These are phyloP conservation scores for Beauveria asiatica DNA, from an alignment of 2,329 filamentous ascomycete genomes.

Conservation along the genomic window DNA sequence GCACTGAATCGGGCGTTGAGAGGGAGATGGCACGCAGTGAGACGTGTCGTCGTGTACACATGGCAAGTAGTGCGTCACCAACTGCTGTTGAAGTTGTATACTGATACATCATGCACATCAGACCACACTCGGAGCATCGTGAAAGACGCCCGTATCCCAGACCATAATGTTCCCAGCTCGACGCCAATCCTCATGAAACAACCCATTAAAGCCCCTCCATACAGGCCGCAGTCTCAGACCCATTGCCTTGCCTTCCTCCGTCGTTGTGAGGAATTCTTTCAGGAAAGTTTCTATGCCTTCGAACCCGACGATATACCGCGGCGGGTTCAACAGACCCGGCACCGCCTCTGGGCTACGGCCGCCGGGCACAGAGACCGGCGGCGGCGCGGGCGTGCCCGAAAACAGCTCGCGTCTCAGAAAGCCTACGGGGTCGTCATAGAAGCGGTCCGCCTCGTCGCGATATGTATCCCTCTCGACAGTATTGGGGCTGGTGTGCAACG, in stretches of 20 bases:
- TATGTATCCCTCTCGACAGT: slow-evolving; percentile 58
- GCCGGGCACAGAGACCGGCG: neutral
- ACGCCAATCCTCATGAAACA: slow-evolving; percentile 54
- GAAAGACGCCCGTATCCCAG: slow-evolving; percentile 42
- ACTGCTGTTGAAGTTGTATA: neutral
- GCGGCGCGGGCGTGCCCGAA: neutral
- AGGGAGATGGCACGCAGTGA: too few species aligned
- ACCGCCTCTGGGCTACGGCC: neutral
- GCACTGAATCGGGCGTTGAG: too few species aligned
- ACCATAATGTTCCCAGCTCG: slow-evolving; percentile 49
- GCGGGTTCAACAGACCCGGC: slow-evolving; percentile 24
- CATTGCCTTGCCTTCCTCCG: slow-evolving; percentile 29
- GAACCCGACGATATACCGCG: slow-evolving; percentile 53
- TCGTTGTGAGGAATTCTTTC: slow-evolving; percentile 33
- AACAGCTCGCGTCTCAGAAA: slow-evolving; percentile 53
- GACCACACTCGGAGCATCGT: neutral
- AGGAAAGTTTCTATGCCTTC: slow-evolving; percentile 46
- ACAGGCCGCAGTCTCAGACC: slow-evolving; percentile 36
- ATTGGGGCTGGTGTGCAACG: slow-evolving; percentile 55
- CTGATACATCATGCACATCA: neutral
- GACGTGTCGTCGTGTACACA: too few species aligned
- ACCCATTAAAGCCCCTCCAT: slow-evolving; percentile 51
- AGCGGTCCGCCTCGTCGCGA: slow-evolving; percentile 82
- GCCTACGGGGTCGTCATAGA: slow-evolving; percentile 57
- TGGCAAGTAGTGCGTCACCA: too few species aligned